Base-by-base conservation (phyloP, 805 yeast species). In the Saccharomyces paradoxus region DNA sequence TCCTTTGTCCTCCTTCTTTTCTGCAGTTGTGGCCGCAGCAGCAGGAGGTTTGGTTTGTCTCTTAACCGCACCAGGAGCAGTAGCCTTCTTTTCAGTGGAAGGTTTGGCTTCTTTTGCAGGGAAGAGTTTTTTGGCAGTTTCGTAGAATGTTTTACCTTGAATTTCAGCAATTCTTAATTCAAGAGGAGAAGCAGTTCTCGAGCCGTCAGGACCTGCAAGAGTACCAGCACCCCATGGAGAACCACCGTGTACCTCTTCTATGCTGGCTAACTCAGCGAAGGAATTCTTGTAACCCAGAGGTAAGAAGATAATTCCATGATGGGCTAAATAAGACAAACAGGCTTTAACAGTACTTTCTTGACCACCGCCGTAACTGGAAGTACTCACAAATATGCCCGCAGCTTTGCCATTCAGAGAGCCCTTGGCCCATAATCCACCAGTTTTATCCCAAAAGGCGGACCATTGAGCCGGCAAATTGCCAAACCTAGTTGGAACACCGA, bases 181-280 rank as follows among this genome's bases (percentile, higher is more conserved):
- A 55, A 86, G 73, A 21, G 74, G 78, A 49, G 83, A 63, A 31
- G 91, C 86, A 62, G 74, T 74, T 75, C 95, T 81, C 6, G 87
- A 80, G 52, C 96, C 96, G 65, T 86, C 94, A 51, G 78, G 77
- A 52, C 83, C 88, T 24, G 96, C 91, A 63, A 79, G 76, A 48
- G 88, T 74, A 63, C 96, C 96, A 47, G 96, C 87, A 68, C 96
- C 96, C 90, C 91, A 89, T 50, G 96, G 81, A 26, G 91, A 82
- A 55, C 87, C 87, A 61, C 96, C 96, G 67, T 86, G 95, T 51
- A 82, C 78, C 73, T 87, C 89, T 4, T 77, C 80, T 44, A 84
- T 63, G 71, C 77, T 77, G 47, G 87, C 73, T 61, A 84, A 66
- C 62, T 78, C 77, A 9, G 79, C 77, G 68, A 83, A 84, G 9